phyloP scores from a whole-genome alignment of 257 asterid species.

The Petunia axillaris region DNA sequence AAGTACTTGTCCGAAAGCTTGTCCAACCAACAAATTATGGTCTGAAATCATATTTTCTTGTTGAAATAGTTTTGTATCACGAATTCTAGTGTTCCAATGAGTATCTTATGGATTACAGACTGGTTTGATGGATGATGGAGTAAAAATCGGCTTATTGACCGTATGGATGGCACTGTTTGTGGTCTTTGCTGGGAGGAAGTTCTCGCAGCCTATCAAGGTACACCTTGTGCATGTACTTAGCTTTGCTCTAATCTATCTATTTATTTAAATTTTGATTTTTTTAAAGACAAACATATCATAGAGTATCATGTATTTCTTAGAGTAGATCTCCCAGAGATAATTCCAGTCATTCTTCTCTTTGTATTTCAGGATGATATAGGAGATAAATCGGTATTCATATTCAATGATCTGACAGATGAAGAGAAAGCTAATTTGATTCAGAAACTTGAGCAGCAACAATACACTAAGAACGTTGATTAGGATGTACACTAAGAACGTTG shows the following conservation, averaged over 20 bases:
- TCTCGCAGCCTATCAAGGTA: conserved; percentile 92
- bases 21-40: background rate
- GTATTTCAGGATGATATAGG: conserved; percentile 84
- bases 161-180: conserved; percentile 82
- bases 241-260: background rate
- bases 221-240: background rate
- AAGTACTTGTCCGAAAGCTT: background rate
- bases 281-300: background rate
- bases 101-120: conserved; percentile 43
- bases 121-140: conserved; percentile 83
- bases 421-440: conserved; percentile 60
- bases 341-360: background rate
- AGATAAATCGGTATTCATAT: conserved; percentile 85
- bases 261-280: background rate
- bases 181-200: conserved; percentile 91
- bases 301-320: background rate
- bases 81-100: background rate
- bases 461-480: conserved; percentile 37
- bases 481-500: conserved; percentile 30
- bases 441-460: conserved; percentile 56
- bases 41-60: background rate
- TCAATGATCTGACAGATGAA: conserved; percentile 66
- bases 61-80: background rate
- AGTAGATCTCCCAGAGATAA: background rate
- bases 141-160: conserved; percentile 60